phyloP scores from a whole-genome alignment of 1,284 basidiomycete species.

The Apiotrichum montevideense region DNA sequence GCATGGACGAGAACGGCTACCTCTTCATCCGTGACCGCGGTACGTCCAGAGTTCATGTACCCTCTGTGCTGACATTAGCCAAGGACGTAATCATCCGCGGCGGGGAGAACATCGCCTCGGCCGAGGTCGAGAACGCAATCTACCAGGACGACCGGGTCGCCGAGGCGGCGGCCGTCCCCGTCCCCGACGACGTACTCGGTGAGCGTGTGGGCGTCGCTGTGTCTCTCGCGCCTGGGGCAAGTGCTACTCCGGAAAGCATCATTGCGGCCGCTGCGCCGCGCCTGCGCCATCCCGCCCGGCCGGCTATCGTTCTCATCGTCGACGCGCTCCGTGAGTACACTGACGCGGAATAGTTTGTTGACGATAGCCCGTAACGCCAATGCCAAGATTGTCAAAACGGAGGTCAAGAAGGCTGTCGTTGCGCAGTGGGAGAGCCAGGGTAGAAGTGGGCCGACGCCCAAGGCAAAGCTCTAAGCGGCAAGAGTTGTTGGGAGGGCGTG shows the following conservation, averaged over 20 bases:
- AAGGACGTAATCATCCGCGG: slow-evolving; percentile 45
- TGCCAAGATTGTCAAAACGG: slow-evolving; percentile 18
- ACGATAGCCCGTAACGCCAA: slow-evolving; percentile 13
- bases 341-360: neutral
- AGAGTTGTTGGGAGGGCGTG: too few relatives aligned
- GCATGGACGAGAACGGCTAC: slow-evolving; percentile 33
- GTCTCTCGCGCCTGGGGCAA: slow-evolving; percentile 18
- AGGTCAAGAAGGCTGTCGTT: slow-evolving; percentile 14
- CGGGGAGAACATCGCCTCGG: slow-evolving; percentile 41
- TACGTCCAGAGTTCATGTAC: neutral
- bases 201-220: slow-evolving; percentile 37
- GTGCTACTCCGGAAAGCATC: slow-evolving; percentile 7
- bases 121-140: slow-evolving; percentile 40
- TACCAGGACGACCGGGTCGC: slow-evolving; percentile 28
- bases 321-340: slow-evolving; percentile 6
- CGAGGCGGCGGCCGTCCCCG: slow-evolving; percentile 35
- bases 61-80: slow-evolving; percentile 17
- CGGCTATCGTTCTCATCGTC: slow-evolving; percentile 7
- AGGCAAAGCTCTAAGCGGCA: slow-evolving; percentile 3
- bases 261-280: neutral
- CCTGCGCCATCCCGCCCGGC: slow-evolving; percentile 11
- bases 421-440: slow-evolving; percentile 7
- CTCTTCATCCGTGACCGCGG: slow-evolving; percentile 36
- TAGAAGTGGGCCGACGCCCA: neutral
- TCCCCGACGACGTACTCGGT: slow-evolving; percentile 33